Conservation (phyloP, 352 stramenopile species). For the Halophytophthora batemanensis region DNA sequence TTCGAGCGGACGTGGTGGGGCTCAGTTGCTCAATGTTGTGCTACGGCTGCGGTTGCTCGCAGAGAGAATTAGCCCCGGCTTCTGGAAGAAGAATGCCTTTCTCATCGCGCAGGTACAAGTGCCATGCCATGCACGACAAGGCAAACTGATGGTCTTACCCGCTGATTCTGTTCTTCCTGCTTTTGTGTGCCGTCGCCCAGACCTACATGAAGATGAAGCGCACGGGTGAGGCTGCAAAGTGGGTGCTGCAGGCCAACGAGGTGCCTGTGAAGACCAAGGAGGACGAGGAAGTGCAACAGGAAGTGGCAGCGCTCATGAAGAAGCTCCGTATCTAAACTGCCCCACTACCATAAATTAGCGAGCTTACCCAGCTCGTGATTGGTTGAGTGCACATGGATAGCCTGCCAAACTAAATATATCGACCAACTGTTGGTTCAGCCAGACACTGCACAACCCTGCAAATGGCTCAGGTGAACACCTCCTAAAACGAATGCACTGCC, state of each 20-base stretch:
- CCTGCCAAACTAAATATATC: too few relatives aligned
- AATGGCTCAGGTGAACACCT: too few relatives aligned
- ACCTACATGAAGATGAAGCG: slow-evolving; percentile 71
- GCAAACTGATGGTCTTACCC: not conserved
- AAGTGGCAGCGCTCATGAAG: slow-evolving; percentile 42
- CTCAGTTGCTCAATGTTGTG: not conserved
- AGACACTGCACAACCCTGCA: too few relatives aligned
- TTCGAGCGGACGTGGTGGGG: not conserved
- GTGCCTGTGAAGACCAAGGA: slow-evolving; percentile 63
- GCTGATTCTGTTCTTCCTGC: not conserved
- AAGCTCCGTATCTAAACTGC: slow-evolving; percentile 32
- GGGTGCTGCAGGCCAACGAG: slow-evolving; percentile 41
- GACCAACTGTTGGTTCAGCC: too few relatives aligned
- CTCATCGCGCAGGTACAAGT: slow-evolving; percentile 46
- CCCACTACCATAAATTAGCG: slow-evolving; percentile 7
- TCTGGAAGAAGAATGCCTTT: slow-evolving; percentile 80
- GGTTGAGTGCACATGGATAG: too few relatives aligned
- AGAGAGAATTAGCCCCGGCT: slow-evolving; percentile 63
- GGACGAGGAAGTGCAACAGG: slow-evolving; percentile 45
- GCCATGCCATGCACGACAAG: too few relatives aligned
- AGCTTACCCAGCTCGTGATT: too few relatives aligned
- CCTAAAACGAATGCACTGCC: too few relatives aligned
- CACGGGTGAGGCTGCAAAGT: slow-evolving; percentile 36
- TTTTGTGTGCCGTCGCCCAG: slow-evolving; percentile 13
- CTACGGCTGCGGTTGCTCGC: slow-evolving; percentile 1